Evolutionary conservation across 441 rosid genomes (phyloP).

Genomic region (Jatropha podagrica): DNA sequence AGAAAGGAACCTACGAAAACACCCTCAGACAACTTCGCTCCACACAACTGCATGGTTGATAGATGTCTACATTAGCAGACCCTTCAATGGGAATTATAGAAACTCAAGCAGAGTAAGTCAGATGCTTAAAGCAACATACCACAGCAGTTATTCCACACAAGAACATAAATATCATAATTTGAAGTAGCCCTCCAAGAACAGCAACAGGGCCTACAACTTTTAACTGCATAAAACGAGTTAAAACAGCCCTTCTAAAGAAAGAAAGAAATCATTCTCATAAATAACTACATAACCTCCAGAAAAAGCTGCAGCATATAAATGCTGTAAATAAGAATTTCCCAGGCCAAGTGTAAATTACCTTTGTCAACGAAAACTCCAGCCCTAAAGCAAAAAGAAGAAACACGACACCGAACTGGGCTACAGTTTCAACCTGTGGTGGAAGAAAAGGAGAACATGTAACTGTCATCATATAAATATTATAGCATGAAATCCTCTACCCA

Average conservation of each 20-base stretch:
- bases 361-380: conserved; percentile 92
- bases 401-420: conserved; percentile 97
- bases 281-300: conserved; percentile 7
- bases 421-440: conserved; percentile 80
- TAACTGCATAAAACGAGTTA: conserved; percentile 53
- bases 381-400: conserved; percentile 99
- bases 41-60: conserved; percentile 69
- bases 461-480: not conserved
- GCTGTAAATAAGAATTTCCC: conserved; percentile 10
- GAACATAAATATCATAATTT: conserved; percentile 73
- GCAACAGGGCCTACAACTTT: conserved; percentile 98
- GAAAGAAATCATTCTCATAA: conserved; percentile 9
- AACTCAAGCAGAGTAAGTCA: conserved; percentile 12
- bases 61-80: conserved; percentile 24
- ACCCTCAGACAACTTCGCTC: conserved; percentile 96
- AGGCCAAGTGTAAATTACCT: conserved; percentile 43
- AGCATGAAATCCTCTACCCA: not conserved
- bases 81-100: conserved; percentile 14
- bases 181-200: conserved; percentile 94
- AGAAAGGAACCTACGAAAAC: conserved; percentile 90
- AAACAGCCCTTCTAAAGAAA: conserved; percentile 19
- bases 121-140: conserved; percentile 43
- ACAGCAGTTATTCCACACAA: conserved; percentile 70
- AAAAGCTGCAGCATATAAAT: conserved; percentile 12
- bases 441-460: conserved; percentile 13